Evolutionary conservation across 2,329 filamentous ascomycete genomes (phyloP).

Genomic region (Metarhizium robertsii): DNA sequence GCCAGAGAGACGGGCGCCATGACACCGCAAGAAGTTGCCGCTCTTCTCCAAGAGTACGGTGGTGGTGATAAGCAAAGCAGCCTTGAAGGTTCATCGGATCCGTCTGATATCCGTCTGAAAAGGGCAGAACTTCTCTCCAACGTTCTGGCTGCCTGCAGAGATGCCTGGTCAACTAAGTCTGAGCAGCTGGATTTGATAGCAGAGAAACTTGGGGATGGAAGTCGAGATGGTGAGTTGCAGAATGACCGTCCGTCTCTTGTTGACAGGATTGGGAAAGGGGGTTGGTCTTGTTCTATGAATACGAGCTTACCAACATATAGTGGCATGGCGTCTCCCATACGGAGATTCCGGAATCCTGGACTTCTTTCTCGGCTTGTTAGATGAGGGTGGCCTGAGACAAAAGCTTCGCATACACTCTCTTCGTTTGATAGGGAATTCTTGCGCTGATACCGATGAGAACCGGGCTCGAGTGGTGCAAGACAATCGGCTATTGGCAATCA

Average conservation of each 20-base stretch:
- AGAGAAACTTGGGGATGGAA: constrained; percentile 45
- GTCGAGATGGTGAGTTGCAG: constrained; percentile 41
- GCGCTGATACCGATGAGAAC: constrained; percentile 55
- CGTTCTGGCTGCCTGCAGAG: constrained; percentile 28
- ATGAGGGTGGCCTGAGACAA: constrained; percentile 26
- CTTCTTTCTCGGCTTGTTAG: constrained; percentile 43
- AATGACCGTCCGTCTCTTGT: not conserved
- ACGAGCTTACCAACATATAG: constrained; percentile 22
- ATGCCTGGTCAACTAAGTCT: constrained; percentile 30
- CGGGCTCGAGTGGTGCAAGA: constrained; percentile 43
- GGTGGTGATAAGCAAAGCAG: constrained; percentile 16
- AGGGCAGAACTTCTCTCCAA: constrained; percentile 24
- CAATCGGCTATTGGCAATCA: constrained; percentile 36
- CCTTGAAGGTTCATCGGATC: constrained; percentile 17
- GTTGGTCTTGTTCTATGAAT: not conserved
- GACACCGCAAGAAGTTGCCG: constrained; percentile 27
- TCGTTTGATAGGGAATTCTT: constrained; percentile 52
- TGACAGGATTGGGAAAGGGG: not conserved
- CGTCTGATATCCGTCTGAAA: constrained; percentile 11
- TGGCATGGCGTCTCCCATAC: constrained; percentile 45
- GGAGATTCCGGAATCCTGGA: constrained; percentile 49
- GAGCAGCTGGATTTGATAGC: constrained; percentile 35
- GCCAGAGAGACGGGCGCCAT: constrained; percentile 13
- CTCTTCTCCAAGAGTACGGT: constrained; percentile 24
- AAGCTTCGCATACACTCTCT: constrained; percentile 44